phyloP scores from a whole-genome alignment of 495 filamentous ascomycete species.

The Talaromyces borbonicus region DNA sequence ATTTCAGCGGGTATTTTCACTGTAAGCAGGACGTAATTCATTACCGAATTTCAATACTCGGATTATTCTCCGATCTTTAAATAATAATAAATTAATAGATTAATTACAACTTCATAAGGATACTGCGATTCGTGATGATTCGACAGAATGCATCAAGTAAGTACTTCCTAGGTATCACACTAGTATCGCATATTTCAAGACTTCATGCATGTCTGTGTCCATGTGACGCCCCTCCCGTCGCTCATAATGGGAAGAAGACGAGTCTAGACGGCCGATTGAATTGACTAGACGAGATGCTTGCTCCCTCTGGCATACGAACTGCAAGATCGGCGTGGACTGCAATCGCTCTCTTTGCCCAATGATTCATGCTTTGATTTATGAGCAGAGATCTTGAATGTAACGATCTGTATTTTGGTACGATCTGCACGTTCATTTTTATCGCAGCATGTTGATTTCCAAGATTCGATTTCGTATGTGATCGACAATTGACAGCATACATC shows the following conservation, averaged over 20 bases:
- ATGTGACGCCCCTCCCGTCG: conserved; percentile 2
- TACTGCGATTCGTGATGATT: neutral
- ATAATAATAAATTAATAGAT: no score
- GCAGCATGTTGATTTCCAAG: no score
- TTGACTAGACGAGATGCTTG: neutral
- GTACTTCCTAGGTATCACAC: neutral
- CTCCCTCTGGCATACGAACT: neutral
- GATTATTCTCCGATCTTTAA: neutral
- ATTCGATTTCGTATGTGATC: no score
- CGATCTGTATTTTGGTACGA: no score
- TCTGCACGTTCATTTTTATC: no score
- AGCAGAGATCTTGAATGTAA: no score
- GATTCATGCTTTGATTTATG: no score
- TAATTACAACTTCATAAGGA: neutral
- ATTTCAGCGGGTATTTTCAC: neutral
- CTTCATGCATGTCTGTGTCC: neutral
- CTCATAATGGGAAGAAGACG: neutral
- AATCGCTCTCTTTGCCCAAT: no score
- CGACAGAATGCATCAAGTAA: neutral
- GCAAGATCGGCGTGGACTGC: no score
- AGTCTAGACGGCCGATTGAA: neutral
- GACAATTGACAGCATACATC: no score
- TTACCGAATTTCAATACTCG: neutral
- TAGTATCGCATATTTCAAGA: conserved; percentile 1
- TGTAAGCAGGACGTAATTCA: no score